A percentile compares a stretch with the other conserved stretches of the same genome.
phyloP scores from a whole-genome alignment of 306 rosid species.

The Cicer bijugum region DNA sequence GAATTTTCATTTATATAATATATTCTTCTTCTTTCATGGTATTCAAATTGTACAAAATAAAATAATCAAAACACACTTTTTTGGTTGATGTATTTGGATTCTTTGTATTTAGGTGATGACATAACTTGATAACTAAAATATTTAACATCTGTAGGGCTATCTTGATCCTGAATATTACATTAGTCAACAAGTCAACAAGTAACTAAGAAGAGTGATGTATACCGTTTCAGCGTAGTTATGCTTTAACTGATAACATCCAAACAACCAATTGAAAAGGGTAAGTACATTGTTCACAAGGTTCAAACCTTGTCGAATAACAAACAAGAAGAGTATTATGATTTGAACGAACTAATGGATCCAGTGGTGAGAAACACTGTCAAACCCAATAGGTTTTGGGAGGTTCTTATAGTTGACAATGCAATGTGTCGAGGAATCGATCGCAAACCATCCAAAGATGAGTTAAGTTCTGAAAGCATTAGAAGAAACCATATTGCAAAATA shows the following conservation, averaged over 20 bases:
- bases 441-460: constrained; percentile 86
- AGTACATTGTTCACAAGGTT: constrained; percentile 79
- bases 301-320: constrained; percentile 51
- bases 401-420: constrained; percentile 84
- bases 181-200: constrained; percentile 68
- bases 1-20: no score
- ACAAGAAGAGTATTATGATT: constrained; percentile 66
- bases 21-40: no score
- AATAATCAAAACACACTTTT: no score
- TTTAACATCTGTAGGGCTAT: constrained; percentile 72
- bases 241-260: constrained; percentile 75
- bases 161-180: constrained; percentile 93
- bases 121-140: constrained; percentile 17
- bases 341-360: constrained; percentile 71
- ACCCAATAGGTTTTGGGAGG: constrained; percentile 63
- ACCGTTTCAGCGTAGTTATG: constrained; percentile 93
- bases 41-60: no score
- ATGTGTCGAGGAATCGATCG: constrained; percentile 81
- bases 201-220: constrained; percentile 87
- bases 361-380: constrained; percentile 57
- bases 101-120: not conserved
- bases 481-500: constrained; percentile 76
- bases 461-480: constrained; percentile 69
- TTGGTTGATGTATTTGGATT: not conserved
- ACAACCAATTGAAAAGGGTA: constrained; percentile 91